Conservation (phyloP, 2,329 filamentous ascomycete species). For the Stachybotrys echinatus region DNA sequence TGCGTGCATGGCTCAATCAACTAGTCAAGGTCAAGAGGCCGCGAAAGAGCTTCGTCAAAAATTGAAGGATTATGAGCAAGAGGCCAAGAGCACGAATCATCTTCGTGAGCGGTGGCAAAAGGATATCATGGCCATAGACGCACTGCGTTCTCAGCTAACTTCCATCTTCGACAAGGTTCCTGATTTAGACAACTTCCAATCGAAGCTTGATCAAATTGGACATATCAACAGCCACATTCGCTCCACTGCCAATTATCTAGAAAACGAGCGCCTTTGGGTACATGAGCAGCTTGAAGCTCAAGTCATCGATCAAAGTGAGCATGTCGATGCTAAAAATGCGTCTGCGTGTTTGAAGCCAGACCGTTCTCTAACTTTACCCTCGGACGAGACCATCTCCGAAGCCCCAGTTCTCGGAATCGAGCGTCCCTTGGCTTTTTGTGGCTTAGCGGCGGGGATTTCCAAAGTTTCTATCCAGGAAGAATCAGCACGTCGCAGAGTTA, state of each 20-base stretch:
- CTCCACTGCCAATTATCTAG: conserved; percentile 21
- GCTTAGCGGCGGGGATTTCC: neutral
- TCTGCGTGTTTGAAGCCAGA: no score
- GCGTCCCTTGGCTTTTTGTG: neutral
- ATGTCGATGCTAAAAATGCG: no score
- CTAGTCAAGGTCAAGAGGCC: conserved; percentile 9
- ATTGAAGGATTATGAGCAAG: conserved; percentile 14
- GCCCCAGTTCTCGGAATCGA: neutral
- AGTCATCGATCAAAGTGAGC: neutral
- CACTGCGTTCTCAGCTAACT: conserved; percentile 16
- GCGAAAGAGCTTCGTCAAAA: conserved; percentile 10
- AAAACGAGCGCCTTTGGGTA: conserved; percentile 22
- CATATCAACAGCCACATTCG: conserved; percentile 20
- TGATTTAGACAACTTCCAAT: conserved; percentile 16
- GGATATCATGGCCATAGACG: conserved; percentile 20
- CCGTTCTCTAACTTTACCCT: no score
- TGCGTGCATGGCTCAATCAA: conserved; percentile 4
- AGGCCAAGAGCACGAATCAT: conserved; percentile 10
- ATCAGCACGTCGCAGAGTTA: conserved; percentile 19
- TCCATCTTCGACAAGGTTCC: conserved; percentile 15
- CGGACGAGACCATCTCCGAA: no score
- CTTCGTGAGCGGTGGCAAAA: conserved; percentile 18
- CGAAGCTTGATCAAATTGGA: conserved; percentile 17
- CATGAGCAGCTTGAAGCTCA: conserved; percentile 12
- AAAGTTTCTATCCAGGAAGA: conserved; percentile 3